phyloP scores from a whole-genome alignment of 176 grass and related monocot species.

The Cenchrus americanus region DNA sequence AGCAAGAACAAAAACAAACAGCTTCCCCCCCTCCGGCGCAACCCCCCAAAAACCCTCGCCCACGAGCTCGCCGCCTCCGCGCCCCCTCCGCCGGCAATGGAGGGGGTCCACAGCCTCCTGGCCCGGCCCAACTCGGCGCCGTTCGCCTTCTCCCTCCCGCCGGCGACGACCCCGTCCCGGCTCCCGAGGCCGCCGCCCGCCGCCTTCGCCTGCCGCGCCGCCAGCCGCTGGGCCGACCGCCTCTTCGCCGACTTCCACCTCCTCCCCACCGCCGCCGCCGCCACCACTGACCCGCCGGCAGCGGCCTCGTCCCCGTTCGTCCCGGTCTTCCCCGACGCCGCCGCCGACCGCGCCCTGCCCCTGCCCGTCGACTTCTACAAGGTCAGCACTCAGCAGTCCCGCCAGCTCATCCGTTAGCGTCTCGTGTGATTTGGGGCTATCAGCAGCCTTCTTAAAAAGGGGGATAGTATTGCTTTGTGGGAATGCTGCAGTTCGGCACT shows the following conservation, averaged over 20 bases:
- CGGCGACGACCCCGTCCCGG: neutral
- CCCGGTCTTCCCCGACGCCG: constrained; percentile 59
- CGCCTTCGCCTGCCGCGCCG: constrained; percentile 63
- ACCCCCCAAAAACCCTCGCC: neutral
- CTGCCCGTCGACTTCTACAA: constrained; percentile 89
- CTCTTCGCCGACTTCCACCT: constrained; percentile 90
- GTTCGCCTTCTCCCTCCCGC: constrained; percentile 36
- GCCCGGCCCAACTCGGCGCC: constrained; percentile 51
- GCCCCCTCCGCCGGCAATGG: constrained; percentile 45
- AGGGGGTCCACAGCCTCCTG: constrained; percentile 52
- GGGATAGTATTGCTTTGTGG: neutral
- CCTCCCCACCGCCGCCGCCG: constrained; percentile 41
- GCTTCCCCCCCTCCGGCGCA: too few species aligned
- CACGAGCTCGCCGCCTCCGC: neutral
- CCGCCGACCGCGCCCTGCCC: constrained; percentile 59
- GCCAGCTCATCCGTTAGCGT: neutral
- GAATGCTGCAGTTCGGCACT: neutral
- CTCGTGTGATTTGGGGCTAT: neutral
- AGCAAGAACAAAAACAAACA: neutral
- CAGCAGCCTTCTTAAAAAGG: neutral
- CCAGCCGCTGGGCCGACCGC: constrained; percentile 91
- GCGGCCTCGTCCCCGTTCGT: constrained; percentile 46
- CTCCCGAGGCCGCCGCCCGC: neutral
- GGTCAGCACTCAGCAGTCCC: constrained; percentile 37
- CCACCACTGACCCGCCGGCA: constrained; percentile 15